Percentiles rank a stretch among this genome's conserved stretches.
These are phyloP conservation scores for Leccinum obscurum DNA, from an alignment of 768 basidiomycete species.

Conservation along the genomic window DNA sequence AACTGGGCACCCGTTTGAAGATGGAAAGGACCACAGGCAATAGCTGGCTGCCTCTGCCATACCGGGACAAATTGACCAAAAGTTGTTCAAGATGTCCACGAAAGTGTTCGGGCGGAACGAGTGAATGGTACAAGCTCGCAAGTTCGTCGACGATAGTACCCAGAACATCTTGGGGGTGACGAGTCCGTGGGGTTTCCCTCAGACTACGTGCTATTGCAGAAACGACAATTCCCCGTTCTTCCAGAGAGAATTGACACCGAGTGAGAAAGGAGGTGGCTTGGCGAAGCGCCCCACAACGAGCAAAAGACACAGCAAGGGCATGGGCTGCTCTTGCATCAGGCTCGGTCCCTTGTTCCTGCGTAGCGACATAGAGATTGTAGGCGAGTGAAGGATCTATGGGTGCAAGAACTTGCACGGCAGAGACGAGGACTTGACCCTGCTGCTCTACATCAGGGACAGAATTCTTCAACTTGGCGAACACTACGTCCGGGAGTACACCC, in stretches of 20 bases:
- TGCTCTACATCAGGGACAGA: constrained; percentile 25
- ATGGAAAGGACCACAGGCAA: constrained; percentile 44
- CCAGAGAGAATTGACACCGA: constrained; percentile 29
- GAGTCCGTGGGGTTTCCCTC: constrained; percentile 33
- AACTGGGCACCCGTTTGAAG: constrained; percentile 32
- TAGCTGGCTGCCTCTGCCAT: constrained; percentile 37
- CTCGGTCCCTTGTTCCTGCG: constrained; percentile 20
- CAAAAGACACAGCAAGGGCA: constrained; percentile 32
- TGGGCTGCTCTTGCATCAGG: constrained; percentile 27
- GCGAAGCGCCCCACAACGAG: constrained; percentile 27
- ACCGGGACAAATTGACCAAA: constrained; percentile 39
- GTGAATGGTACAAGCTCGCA: constrained; percentile 35
- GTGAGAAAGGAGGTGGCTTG: constrained; percentile 37
- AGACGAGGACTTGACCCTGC: constrained; percentile 31
- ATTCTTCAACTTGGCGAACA: constrained; percentile 33
- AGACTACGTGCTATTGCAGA: constrained; percentile 40
- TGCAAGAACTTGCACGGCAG: constrained; percentile 20
- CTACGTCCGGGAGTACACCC: constrained; percentile 27
- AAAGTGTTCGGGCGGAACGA: constrained; percentile 40
- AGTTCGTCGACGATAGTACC: constrained; percentile 38
- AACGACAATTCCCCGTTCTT: constrained; percentile 39
- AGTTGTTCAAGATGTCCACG: constrained; percentile 46
- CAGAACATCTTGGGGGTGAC: constrained; percentile 32
- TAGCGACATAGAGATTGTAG: constrained; percentile 36
- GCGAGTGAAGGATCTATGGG: constrained; percentile 34